Evolutionary conservation across 768 basidiomycete genomes (phyloP).

Genomic region (Solioccasus polychromus): DNA sequence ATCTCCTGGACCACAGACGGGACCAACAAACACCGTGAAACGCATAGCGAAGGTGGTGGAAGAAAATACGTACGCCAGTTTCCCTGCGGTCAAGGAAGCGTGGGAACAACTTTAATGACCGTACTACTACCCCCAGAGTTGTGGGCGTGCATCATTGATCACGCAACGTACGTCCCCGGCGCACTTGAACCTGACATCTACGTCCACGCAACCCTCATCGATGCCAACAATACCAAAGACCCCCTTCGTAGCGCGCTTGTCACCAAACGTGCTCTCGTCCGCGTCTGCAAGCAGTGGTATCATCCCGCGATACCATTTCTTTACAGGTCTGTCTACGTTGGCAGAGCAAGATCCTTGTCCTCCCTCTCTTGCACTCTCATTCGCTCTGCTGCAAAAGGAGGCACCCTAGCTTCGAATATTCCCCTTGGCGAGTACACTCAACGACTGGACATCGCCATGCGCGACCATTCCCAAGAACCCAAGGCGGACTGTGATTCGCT

Average conservation of each 20-base stretch:
- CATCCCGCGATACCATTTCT: constrained; percentile 22
- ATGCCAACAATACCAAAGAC: constrained; percentile 1
- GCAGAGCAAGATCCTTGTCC: constrained; percentile 13
- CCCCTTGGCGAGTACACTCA: constrained; percentile 22
- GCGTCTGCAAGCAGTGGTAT: constrained; percentile 31
- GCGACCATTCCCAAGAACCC: constrained; percentile 6
- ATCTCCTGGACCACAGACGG: too few relatives aligned
- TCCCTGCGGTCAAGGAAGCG: too few relatives aligned
- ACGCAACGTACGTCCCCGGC: constrained; percentile 19
- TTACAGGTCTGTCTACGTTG: constrained; percentile 24
- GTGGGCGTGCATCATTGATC: constrained; percentile 24
- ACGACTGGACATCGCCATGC: constrained; percentile 26
- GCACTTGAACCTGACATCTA: constrained; percentile 25
- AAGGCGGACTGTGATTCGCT: constrained; percentile 8
- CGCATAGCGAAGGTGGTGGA: too few relatives aligned
- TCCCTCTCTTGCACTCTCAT: constrained; percentile 17
- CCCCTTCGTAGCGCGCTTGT: constrained; percentile 19
- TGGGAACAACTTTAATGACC: too few relatives aligned
- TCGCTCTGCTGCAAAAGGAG: constrained; percentile 8
- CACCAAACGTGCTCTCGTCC: constrained; percentile 26
- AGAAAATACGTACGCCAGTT: too few relatives aligned
- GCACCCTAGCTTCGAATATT: constrained; percentile 6
- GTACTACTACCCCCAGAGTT: constrained; percentile 27
- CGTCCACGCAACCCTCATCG: constrained; percentile 8
- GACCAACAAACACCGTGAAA: too few relatives aligned